phyloP scores from a whole-genome alignment of 305 asterid species.

The Euphrasia arctica region DNA sequence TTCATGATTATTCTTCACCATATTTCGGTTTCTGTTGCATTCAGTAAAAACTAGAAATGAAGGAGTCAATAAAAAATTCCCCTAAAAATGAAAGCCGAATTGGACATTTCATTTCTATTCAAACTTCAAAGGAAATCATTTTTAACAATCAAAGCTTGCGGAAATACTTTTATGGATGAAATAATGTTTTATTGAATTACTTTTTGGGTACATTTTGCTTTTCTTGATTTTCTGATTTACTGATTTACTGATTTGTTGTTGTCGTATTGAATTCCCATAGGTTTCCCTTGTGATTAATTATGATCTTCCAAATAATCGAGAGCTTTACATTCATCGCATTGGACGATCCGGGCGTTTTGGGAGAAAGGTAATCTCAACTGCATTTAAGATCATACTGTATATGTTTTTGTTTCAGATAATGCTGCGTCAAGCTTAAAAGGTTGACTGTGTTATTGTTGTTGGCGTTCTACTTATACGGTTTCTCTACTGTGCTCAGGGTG shows the following conservation, averaged over 20 bases:
- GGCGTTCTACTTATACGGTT: neutral
- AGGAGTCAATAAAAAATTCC: neutral
- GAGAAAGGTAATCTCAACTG: slow-evolving; percentile 55
- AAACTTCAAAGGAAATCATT: neutral
- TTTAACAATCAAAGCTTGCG: neutral
- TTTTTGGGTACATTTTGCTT: neutral
- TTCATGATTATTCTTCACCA: neutral
- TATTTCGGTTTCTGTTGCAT: slow-evolving; percentile 5
- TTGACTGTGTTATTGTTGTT: neutral
- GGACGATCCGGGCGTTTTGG: slow-evolving; percentile 96
- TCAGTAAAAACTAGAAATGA: neutral
- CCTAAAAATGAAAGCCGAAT: neutral
- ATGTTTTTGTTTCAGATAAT: neutral
- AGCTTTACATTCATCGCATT: slow-evolving; percentile 85
- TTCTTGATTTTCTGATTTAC: neutral
- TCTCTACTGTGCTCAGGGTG: slow-evolving; percentile 57
- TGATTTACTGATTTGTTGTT: slow-evolving; percentile 18
- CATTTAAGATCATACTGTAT: neutral
- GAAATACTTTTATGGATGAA: neutral
- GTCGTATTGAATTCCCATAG: slow-evolving; percentile 31
- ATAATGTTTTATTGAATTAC: no score
- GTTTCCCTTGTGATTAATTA: slow-evolving; percentile 83
- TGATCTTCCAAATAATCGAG: slow-evolving; percentile 87
- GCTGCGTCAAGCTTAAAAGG: neutral
- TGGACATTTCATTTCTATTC: neutral